A percentile compares a stretch with the other conserved stretches of the same genome.
Conservation (phyloP, 2,329 filamentous ascomycete species). For the Penicillium hordei region DNA sequence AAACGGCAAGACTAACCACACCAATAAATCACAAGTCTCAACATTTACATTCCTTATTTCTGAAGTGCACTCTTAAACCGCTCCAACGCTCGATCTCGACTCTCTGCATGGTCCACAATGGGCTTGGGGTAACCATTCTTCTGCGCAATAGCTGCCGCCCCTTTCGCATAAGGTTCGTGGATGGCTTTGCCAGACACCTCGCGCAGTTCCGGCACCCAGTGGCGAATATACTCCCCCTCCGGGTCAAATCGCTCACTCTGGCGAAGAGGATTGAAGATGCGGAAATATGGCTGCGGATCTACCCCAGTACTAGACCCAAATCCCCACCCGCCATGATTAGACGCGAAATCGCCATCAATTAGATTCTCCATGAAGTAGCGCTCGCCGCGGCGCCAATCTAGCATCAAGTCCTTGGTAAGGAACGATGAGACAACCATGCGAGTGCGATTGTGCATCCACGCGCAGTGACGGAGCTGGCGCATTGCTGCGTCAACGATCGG, state of each 20-base stretch:
- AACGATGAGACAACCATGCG: slow-evolving; percentile 84
- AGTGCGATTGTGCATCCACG: slow-evolving; percentile 82
- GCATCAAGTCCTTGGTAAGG: slow-evolving; percentile 72
- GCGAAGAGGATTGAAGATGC: slow-evolving; percentile 81
- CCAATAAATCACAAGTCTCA: too few species aligned
- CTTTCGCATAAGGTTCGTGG: slow-evolving; percentile 75
- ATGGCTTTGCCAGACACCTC: slow-evolving; percentile 66
- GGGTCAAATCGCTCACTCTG: slow-evolving; percentile 86
- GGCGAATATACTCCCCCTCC: slow-evolving; percentile 74
- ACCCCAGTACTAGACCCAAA: slow-evolving; percentile 69
- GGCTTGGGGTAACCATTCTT: slow-evolving; percentile 70
- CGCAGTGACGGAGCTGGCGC: slow-evolving; percentile 68
- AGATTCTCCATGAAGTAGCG: slow-evolving; percentile 78
- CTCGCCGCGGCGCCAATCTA: slow-evolving; percentile 84
- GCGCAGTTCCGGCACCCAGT: slow-evolving; percentile 76
- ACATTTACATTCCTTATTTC: not conserved
- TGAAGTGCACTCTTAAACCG: slow-evolving; percentile 65
- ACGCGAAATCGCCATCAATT: slow-evolving; percentile 76
- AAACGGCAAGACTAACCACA: too few species aligned
- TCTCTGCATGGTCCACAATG: slow-evolving; percentile 71
- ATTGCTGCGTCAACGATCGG: slow-evolving; percentile 86
- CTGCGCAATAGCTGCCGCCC: slow-evolving; percentile 58
- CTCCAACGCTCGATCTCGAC: slow-evolving; percentile 64
- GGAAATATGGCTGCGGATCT: slow-evolving; percentile 85
- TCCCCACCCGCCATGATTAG: slow-evolving; percentile 72